Conservation (phyloP, 768 basidiomycete species). For the Suillus weaverae region DNA sequence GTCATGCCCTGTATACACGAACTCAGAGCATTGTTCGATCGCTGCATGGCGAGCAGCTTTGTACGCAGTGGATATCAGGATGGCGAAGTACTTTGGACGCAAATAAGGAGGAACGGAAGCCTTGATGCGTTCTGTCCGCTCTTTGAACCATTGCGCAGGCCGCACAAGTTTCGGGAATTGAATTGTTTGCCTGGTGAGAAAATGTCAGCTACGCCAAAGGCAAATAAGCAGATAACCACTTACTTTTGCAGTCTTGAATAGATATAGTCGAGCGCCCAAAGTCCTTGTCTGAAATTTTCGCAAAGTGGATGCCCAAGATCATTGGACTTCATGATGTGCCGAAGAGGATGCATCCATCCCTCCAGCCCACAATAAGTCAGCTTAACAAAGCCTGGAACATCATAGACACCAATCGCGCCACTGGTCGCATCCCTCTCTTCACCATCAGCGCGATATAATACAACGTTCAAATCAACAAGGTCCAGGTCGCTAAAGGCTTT, state of each 20-base stretch:
- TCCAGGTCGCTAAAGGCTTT: conserved; percentile 72
- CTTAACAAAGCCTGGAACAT: conserved; percentile 71
- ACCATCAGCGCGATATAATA: conserved; percentile 83
- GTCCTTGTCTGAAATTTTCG: conserved; percentile 80
- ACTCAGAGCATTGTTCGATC: conserved; percentile 86
- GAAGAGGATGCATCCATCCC: conserved; percentile 93
- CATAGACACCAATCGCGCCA: conserved; percentile 80
- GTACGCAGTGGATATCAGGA: conserved; percentile 88
- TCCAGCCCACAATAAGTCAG: conserved; percentile 92
- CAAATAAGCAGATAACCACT: conserved; percentile 31
- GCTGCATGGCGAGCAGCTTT: conserved; percentile 83
- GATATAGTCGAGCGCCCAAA: conserved; percentile 92
- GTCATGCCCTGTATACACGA: conserved; percentile 78
- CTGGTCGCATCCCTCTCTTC: conserved; percentile 90
- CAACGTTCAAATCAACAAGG: conserved; percentile 85
- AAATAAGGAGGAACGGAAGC: conserved; percentile 77
- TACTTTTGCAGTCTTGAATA: conserved; percentile 67
- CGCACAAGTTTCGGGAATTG: conserved; percentile 65
- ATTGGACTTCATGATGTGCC: conserved; percentile 83
- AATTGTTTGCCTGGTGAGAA: conserved; percentile 50
- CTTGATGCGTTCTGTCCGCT: conserved; percentile 84
- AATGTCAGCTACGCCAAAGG: conserved; percentile 15
- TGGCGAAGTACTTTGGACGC: conserved; percentile 94
- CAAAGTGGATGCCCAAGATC: conserved; percentile 94
- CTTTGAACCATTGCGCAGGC: conserved; percentile 82